Evolutionary conservation across 306 rosid genomes (phyloP).

Genomic region (Vicia villosa): DNA sequence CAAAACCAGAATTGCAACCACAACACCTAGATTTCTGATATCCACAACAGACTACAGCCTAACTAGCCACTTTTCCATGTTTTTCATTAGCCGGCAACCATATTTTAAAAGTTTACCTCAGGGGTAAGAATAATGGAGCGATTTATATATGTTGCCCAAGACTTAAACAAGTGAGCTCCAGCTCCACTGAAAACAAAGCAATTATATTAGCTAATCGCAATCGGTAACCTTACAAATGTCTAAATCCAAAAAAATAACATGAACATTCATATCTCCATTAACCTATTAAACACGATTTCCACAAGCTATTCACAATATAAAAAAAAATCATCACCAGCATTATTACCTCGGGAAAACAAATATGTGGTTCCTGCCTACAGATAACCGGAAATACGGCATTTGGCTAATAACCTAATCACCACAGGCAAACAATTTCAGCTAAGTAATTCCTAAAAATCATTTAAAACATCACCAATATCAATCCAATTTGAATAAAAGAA

Average conservation of each 20-base stretch:
- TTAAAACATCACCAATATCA: background rate
- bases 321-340: background rate
- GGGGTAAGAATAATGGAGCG: constrained; percentile 93
- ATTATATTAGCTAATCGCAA: constrained; percentile 23
- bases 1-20: background rate
- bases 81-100: background rate
- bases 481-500: constrained; percentile 23
- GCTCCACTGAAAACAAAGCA: constrained; percentile 69
- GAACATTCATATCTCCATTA: background rate
- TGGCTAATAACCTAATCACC: constrained; percentile 71
- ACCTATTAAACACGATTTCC: background rate
- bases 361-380: constrained; percentile 92
- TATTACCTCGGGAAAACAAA: constrained; percentile 93
- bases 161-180: constrained; percentile 95
- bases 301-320: constrained; percentile 2
- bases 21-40: background rate
- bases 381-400: constrained; percentile 92
- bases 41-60: background rate
- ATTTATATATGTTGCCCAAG: constrained; percentile 83
- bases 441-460: constrained; percentile 21
- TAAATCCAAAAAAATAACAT: background rate
- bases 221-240: background rate
- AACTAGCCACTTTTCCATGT: background rate
- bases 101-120: constrained; percentile 54
- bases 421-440: constrained; percentile 17